These are phyloP conservation scores for Sclerotiophoma versabilis DNA, from an alignment of 2,329 filamentous ascomycete genomes.

Conservation along the genomic window DNA sequence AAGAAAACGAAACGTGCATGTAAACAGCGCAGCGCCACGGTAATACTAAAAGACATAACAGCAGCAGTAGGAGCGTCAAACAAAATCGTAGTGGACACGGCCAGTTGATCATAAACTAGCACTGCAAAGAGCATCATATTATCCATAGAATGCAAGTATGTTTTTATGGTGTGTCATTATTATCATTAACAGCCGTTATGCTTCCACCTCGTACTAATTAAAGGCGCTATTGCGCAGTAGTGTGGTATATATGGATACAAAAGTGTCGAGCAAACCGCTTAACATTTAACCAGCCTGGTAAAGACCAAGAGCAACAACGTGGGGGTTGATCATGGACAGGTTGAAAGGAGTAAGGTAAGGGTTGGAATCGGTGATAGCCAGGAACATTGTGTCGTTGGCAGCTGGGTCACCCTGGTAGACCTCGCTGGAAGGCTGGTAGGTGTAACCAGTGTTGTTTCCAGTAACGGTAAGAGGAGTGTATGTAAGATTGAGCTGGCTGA, in stretches of 20 bases:
- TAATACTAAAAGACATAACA: too few relatives aligned
- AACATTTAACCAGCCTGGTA: conserved; percentile 85
- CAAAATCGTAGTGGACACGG: too few relatives aligned
- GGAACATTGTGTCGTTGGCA: conserved; percentile 80
- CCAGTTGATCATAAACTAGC: too few relatives aligned
- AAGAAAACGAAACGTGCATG: too few relatives aligned
- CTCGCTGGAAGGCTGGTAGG: conserved; percentile 74
- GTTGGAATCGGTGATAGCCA: conserved; percentile 75
- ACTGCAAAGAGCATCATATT: too few relatives aligned
- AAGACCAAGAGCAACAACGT: conserved; percentile 75
- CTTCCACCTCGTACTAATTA: background rate
- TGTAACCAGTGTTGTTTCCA: conserved; percentile 65
- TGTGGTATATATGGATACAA: background rate
- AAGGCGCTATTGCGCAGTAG: too few relatives aligned
- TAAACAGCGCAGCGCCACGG: too few relatives aligned
- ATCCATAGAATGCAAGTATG: background rate
- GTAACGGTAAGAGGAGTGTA: conserved; percentile 70
- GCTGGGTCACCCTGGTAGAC: conserved; percentile 73
- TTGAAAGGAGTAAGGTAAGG: conserved; percentile 79
- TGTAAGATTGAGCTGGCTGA: conserved; percentile 69
- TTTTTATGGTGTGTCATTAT: background rate
- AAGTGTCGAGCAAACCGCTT: too few relatives aligned
- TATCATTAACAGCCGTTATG: background rate
- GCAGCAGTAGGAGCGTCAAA: too few relatives aligned
- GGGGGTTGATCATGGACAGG: conserved; percentile 74